A percentile compares a stretch with the other conserved stretches of the same genome.
Conservation (phyloP, 148 eudicot genomes). For the Dianthus caryophyllus region DNA sequence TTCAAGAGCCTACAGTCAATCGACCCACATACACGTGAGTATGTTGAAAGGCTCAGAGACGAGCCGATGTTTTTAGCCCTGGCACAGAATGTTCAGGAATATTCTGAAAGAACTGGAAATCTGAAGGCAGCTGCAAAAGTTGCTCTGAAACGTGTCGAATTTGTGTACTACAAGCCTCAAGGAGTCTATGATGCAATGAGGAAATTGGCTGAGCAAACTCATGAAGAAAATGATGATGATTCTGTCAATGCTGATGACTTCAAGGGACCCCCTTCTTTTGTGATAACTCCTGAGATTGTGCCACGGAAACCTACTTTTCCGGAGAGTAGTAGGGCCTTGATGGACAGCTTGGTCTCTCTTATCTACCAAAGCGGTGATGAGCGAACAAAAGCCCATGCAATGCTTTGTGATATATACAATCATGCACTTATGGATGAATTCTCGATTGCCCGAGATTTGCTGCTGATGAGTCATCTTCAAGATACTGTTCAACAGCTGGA, state of each 20-base stretch:
- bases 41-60: slow-evolving; percentile 69
- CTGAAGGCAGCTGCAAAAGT: slow-evolving; percentile 65
- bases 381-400: slow-evolving; percentile 84
- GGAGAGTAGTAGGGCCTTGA: slow-evolving; percentile 60
- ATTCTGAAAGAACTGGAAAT: slow-evolving; percentile 49
- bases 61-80: slow-evolving; percentile 63
- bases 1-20: slow-evolving; percentile 78
- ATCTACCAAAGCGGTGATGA: slow-evolving; percentile 83
- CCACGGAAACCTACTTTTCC: slow-evolving; percentile 69
- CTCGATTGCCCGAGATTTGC: slow-evolving; percentile 60
- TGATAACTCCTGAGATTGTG: slow-evolving; percentile 58
- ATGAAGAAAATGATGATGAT: slow-evolving; percentile 35
- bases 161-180: slow-evolving; percentile 68
- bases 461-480: slow-evolving; percentile 92
- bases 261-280: slow-evolving; percentile 58
- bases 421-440: slow-evolving; percentile 86
- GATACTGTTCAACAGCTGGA: slow-evolving; percentile 77
- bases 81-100: slow-evolving; percentile 70
- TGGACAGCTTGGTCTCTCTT: slow-evolving; percentile 76
- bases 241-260: slow-evolving; percentile 35
- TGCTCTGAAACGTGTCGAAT: slow-evolving; percentile 63
- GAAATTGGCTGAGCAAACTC: slow-evolving; percentile 58
- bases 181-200: slow-evolving; percentile 81
- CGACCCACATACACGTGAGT: slow-evolving; percentile 81
- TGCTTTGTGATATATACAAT: slow-evolving; percentile 88